phyloP scores from a whole-genome alignment of 768 basidiomycete genomes.

The Clavulina sp. region DNA sequence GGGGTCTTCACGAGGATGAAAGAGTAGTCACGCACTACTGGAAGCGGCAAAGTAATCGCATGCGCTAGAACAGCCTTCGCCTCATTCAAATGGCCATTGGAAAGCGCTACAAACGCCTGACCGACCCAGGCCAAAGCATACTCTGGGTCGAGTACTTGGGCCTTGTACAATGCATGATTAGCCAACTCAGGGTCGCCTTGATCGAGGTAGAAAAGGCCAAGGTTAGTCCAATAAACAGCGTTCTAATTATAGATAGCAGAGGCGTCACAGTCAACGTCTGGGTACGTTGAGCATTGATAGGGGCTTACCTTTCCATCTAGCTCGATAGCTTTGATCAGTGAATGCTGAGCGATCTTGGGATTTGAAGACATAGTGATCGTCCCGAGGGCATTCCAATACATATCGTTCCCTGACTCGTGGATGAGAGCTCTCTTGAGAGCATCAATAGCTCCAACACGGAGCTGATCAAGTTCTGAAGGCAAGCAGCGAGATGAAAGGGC shows the following conservation, averaged over 20 bases:
- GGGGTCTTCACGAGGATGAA: neutral
- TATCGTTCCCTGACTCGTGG: constrained; percentile 49
- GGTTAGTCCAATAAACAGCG: constrained; percentile 62
- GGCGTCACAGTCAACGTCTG: too few species aligned
- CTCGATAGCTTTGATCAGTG: constrained; percentile 78
- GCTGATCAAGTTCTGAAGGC: constrained; percentile 24
- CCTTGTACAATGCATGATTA: constrained; percentile 67
- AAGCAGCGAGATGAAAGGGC: constrained; percentile 19
- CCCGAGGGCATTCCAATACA: constrained; percentile 74
- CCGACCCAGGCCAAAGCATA: constrained; percentile 81
- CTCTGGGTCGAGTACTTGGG: constrained; percentile 87
- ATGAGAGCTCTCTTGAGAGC: constrained; percentile 56
- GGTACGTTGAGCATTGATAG: neutral
- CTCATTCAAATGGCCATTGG: constrained; percentile 39
- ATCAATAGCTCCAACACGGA: too few species aligned
- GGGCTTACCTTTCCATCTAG: constrained; percentile 56
- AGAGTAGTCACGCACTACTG: constrained; percentile 32
- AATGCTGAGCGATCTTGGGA: constrained; percentile 70
- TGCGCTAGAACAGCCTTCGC: constrained; percentile 57
- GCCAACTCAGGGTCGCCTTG: constrained; percentile 69
- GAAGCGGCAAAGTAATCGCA: constrained; percentile 39
- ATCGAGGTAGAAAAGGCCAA: constrained; percentile 74
- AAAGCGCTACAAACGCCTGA: constrained; percentile 53
- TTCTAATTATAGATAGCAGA: constrained; percentile 29
- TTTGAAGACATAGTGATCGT: constrained; percentile 48